Percentiles rank a stretch among this genome's conserved stretches.
Evolutionary conservation across 2,329 filamentous ascomycete genomes (phyloP).

Genomic region (Dothistroma pini): DNA sequence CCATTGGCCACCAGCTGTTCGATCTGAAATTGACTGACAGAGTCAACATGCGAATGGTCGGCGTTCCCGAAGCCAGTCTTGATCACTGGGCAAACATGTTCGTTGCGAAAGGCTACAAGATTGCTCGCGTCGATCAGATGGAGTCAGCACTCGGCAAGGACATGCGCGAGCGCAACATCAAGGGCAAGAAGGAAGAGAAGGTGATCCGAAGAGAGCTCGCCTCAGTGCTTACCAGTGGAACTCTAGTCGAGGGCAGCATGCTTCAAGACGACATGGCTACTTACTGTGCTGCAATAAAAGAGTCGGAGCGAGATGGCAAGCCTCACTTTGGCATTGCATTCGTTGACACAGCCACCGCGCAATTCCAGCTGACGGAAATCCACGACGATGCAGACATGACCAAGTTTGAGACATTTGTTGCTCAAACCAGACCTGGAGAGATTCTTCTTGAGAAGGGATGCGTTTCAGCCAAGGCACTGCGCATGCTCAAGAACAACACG

Average conservation of each 20-base stretch:
- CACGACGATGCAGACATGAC: conserved; percentile 89
- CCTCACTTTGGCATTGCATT: conserved; percentile 90
- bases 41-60: conserved; percentile 99
- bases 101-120: conserved; percentile 96
- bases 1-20: conserved; percentile 92
- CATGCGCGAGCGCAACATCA: conserved; percentile 85
- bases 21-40: conserved; percentile 96
- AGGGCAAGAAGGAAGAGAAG: conserved; percentile 75
- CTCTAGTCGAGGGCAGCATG: conserved; percentile 93
- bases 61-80: conserved; percentile 92
- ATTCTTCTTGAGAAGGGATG: conserved; percentile 77
- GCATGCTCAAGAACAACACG: conserved; percentile 95
- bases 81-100: conserved; percentile 98
- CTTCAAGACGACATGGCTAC: conserved; percentile 97
- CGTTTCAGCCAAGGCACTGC: conserved; percentile 81
- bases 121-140: conserved; percentile 93
- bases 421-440: conserved; percentile 85
- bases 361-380: conserved; percentile 91
- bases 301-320: conserved; percentile 61
- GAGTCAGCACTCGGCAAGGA: conserved; percentile 95
- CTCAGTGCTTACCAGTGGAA: conserved; percentile 86
- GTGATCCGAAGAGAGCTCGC: conserved; percentile 88
- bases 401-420: conserved; percentile 94
- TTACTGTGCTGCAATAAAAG: conserved; percentile 91
- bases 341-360: conserved; percentile 91